phyloP scores from a whole-genome alignment of 2,329 filamentous ascomycete genomes.

The Neurospora sp. region DNA sequence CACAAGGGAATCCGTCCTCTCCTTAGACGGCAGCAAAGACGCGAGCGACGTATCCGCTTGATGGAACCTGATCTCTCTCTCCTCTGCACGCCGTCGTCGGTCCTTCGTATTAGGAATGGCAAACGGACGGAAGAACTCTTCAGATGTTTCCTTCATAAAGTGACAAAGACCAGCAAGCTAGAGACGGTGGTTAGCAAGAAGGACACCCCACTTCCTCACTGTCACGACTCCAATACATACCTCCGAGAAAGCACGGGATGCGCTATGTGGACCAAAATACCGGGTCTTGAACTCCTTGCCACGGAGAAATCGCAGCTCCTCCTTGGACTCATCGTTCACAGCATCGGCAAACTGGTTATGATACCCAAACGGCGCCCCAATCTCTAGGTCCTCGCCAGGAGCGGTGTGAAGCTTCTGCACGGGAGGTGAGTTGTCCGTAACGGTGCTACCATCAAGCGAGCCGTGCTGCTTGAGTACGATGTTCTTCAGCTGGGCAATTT shows the following conservation, averaged over 20 bases:
- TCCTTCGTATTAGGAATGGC: constrained; percentile 47
- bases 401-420: constrained; percentile 10
- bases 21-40: constrained; percentile 29
- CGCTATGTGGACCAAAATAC: constrained; percentile 52
- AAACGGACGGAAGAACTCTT: constrained; percentile 50
- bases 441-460: constrained; percentile 42
- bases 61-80: constrained; percentile 39
- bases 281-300: constrained; percentile 51
- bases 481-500: constrained; percentile 47
- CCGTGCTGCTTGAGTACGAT: constrained; percentile 35
- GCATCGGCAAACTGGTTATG: constrained; percentile 24
- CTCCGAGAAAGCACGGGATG: constrained; percentile 50
- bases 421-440: constrained; percentile 25
- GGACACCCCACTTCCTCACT: background rate
- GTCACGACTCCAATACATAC: constrained; percentile 17
- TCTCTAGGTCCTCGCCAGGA: constrained; percentile 8
- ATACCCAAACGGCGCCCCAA: constrained; percentile 12
- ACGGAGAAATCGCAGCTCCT: constrained; percentile 47
- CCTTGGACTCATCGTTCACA: constrained; percentile 20
- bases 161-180: constrained; percentile 44
- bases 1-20: constrained; percentile 25
- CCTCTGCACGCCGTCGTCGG: constrained; percentile 41
- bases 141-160: constrained; percentile 54
- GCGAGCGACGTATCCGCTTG: constrained; percentile 41
- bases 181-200: background rate